Percentiles rank a stretch among this genome's conserved stretches.
Conservation (phyloP, 768 basidiomycete genomes). For the Kwoniella heveanensis region DNA sequence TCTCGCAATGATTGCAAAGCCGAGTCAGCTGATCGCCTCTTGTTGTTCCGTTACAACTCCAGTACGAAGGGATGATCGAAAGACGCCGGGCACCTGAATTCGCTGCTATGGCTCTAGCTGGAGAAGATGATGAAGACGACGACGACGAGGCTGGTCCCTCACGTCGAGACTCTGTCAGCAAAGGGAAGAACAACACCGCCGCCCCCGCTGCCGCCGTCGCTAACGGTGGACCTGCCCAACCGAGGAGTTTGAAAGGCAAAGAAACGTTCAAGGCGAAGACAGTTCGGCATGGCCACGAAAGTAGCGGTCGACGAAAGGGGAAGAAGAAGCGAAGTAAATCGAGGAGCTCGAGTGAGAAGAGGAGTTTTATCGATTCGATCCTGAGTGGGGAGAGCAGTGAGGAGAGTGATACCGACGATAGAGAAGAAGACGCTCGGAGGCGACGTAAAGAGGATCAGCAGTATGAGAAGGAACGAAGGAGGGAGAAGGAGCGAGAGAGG, state of each 20-base stretch:
- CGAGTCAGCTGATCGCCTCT: no score
- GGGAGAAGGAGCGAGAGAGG: constrained; percentile 3
- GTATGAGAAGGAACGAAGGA: constrained; percentile 11
- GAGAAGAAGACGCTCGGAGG: constrained; percentile 11
- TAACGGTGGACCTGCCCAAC: constrained; percentile 13
- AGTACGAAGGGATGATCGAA: constrained; percentile 55
- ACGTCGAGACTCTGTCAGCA: constrained; percentile 8
- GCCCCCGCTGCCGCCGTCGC: neutral
- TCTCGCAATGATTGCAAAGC: no score
- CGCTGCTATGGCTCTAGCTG: constrained; percentile 47
- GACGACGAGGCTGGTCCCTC: constrained; percentile 36
- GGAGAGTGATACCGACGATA: constrained; percentile 14
- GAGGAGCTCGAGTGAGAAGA: constrained; percentile 18
- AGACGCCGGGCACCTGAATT: constrained; percentile 51
- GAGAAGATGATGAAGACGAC: constrained; percentile 52
- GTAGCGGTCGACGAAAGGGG: constrained; percentile 7
- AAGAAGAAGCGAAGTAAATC: constrained; percentile 19
- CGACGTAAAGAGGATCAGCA: constrained; percentile 12
- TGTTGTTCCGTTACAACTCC: no score
- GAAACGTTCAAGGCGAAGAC: constrained; percentile 40
- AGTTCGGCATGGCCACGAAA: constrained; percentile 2
- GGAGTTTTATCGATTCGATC: constrained; percentile 45
- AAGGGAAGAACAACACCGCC: neutral
- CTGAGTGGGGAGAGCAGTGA: constrained; percentile 20
- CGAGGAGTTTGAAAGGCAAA: constrained; percentile 45